Base-by-base conservation (phyloP, 2,329 filamentous ascomycete species). In the Claviceps lovelessii region DNA sequence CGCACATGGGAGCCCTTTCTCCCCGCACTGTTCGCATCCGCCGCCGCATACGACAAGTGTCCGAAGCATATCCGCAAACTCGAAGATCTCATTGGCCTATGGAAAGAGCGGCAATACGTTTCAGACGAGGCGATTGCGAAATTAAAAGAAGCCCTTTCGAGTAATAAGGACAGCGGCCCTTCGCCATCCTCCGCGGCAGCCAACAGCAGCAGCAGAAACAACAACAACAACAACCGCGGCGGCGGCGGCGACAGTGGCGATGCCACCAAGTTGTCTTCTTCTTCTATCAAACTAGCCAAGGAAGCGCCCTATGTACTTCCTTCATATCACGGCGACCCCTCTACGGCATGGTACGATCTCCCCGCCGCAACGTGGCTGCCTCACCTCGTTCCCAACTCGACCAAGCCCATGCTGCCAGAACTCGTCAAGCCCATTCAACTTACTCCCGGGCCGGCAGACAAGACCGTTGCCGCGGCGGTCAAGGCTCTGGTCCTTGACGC, bases 281-380 rank as follows among this genome's bases (percentile, higher is more conserved):
- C 60, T n/a, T 59, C 65, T 3, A 29, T 68, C 4, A 73, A 72
- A 58, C 64, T 72, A 6, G 70, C 76, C 17, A 84, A 79, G 61
- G 75, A 84, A 57, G 71, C 72, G 1, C 85, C 86, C 0, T 91
- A 81, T 63, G 68, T 85, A 33, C 77, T 95, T 67, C 90, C 90
- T 23, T 75, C 85, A 1, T 80, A 78, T 55, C 90, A 95, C 65
- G 90, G 90, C 45, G 87, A 94, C 64, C 70, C 77, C 1, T 78
- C 80, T 0, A 81, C 78, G 4, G 82, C 85, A 0, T 95, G 85
- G 79, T 86, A 90, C 69, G 88, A 95, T 59, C 73, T 94, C 0
- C 89, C 89, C 0, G 88, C 88, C 1, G 85, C 82, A 2, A 91
- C 88, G 60, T 84, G 90, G 74, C 78, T 95, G 49, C 86, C 86